Conservation (phyloP, 805 yeast species). For the Cyberlindnera americana region DNA sequence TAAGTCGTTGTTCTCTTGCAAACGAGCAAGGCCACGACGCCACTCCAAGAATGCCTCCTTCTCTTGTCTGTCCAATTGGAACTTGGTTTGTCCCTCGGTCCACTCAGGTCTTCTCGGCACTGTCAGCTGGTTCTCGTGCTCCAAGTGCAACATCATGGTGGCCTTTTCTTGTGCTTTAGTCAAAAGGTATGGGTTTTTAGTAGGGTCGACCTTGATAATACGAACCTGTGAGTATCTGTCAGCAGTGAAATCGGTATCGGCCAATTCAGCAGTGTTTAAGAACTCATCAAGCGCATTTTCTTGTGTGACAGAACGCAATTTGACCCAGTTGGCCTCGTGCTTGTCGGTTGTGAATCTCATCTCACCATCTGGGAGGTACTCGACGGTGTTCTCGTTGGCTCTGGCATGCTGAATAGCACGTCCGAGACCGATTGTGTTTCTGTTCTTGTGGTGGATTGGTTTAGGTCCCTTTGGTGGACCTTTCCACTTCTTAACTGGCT, state of each 20-base stretch:
- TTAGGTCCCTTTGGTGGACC: conserved; percentile 85
- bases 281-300: conserved; percentile 93
- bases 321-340: conserved; percentile 85
- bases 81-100: conserved; percentile 66
- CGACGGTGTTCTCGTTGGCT: conserved; percentile 62
- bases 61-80: conserved; percentile 80
- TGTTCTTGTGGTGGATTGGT: conserved; percentile 79
- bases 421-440: conserved; percentile 82
- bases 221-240: conserved; percentile 80
- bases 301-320: conserved; percentile 89
- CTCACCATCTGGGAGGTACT: conserved; percentile 79
- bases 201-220: conserved; percentile 68
- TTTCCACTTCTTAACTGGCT: conserved; percentile 67
- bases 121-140: conserved; percentile 66
- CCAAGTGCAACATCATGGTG: conserved; percentile 58
- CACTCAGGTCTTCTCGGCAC: conserved; percentile 94
- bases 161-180: conserved; percentile 62
- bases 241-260: conserved; percentile 94
- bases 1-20: conserved; percentile 82
- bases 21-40: conserved; percentile 84
- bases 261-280: conserved; percentile 89
- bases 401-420: conserved; percentile 75
- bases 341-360: conserved; percentile 83
- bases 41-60: conserved; percentile 88
- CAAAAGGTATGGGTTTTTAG: conserved; percentile 55